Evolutionary conservation across 78 protist genomes (phyloP), one percentile per base, ranked within the genome.

Genomic region (Dictyostelium brefeldianum): DNA sequence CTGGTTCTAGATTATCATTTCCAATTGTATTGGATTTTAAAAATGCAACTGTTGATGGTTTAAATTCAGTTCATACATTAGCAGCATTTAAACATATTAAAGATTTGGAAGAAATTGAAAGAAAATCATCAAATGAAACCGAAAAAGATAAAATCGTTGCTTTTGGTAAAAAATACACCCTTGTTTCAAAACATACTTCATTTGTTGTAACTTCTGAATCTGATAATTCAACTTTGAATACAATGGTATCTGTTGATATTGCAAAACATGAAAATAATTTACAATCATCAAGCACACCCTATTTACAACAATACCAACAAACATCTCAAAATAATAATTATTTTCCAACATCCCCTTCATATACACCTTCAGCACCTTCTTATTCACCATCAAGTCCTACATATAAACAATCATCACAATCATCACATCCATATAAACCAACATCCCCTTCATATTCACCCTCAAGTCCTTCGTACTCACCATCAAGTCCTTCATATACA

Each of bases 141-240:
- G 36, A 85, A 65, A 77, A 87, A 53, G 70, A 57, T 10, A 31
- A 12, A 51, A 87, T 87, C 25, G 41, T 87, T 17, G 11, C n/a
- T 27, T 29, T 87, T 5, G 50, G 59, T 4, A 87, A 87, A 67
- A 56, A 56, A 65, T 87, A 62, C 36, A 36, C 41, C 43, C 51
- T 87, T 51, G 93, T 77, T 20, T 59, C 78, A 27, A 77, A 87
- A 36, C 78, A 87, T 36, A 87, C 93, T 25, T 74, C 93, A 31
- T 87, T 25, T n/a, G 25, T 87, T 59, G 93, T 77, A 22, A 65
- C 78, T 17, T 10, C 50, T 25, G 93, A 77, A 27, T 31, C 56
- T 31, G 93, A 77, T 29, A 4, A 29, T 15, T 22, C 51, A 3
- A 31, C 70, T 18, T 20, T 18, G 17, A 69, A 77, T 18, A 29